Conservation (phyloP, 768 basidiomycete genomes). For the Amanita rubescens region DNA sequence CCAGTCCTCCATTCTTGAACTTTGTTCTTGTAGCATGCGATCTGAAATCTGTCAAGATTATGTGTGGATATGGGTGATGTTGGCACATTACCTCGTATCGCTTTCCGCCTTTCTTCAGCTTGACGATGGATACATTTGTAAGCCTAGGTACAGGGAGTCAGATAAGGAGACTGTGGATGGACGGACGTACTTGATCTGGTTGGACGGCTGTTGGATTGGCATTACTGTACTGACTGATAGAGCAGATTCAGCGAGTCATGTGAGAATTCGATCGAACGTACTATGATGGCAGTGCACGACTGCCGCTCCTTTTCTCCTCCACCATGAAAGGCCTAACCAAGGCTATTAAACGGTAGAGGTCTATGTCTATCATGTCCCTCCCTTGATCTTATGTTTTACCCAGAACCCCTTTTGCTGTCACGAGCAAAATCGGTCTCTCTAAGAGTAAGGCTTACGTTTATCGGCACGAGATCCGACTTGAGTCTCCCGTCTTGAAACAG, state of each 20-base stretch:
- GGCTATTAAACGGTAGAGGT: conserved; percentile 60
- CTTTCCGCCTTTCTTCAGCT: conserved; percentile 95
- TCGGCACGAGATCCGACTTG: not conserved
- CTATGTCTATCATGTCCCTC: not conserved
- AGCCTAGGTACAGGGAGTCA: conserved; percentile 43
- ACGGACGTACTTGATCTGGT: conserved; percentile 69
- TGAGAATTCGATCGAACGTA: not conserved
- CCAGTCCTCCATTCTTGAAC: conserved; percentile 95
- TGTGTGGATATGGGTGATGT: conserved; percentile 4
- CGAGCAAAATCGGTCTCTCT: conserved; percentile 80
- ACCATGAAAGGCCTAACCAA: conserved; percentile 83
- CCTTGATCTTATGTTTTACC: conserved; percentile 3
- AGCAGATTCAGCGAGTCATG: not conserved
- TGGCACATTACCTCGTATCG: conserved; percentile 72
- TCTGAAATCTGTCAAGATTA: conserved; percentile 30
- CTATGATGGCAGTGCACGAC: conserved; percentile 1
- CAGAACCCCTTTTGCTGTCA: conserved; percentile 89
- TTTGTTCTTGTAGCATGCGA: conserved; percentile 99
- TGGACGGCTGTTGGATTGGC: conserved; percentile 79
- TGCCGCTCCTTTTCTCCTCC: conserved; percentile 2
- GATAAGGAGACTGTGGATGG: not conserved
- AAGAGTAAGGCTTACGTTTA: conserved; percentile 63
- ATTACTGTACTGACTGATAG: conserved; percentile 24
- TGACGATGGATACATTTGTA: conserved; percentile 95
- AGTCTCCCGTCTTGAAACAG: conserved; percentile 23